Percentiles rank a stretch among this genome's conserved stretches.
Evolutionary conservation across 768 basidiomycete species (phyloP).

Genomic region (Candolleomyces efflorescens): DNA sequence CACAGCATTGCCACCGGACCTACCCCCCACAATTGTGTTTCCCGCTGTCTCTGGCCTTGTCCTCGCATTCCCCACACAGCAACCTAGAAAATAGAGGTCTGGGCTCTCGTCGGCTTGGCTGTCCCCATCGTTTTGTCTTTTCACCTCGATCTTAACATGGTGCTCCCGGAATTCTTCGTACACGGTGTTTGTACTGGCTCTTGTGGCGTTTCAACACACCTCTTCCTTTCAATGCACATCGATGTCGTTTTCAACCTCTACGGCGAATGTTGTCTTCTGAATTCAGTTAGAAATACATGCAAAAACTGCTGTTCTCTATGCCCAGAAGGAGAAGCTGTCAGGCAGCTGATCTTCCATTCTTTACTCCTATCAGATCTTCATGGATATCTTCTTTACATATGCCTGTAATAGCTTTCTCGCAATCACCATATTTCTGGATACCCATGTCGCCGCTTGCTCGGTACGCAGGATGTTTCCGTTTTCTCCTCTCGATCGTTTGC

Average conservation of each 20-base stretch:
- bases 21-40: conserved; percentile 17
- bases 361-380: neutral
- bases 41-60: neutral
- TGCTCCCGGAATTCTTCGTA: neutral
- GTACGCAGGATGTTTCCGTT: too few relatives aligned
- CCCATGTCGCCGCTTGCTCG: too few relatives aligned
- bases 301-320: neutral
- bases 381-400: neutral
- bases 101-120: neutral
- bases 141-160: neutral
- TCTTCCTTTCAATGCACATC: neutral
- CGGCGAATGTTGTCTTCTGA: neutral
- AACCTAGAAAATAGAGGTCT: neutral
- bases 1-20: conserved; percentile 12
- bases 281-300: neutral
- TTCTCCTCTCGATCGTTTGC: too few relatives aligned
- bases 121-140: neutral
- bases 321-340: neutral
- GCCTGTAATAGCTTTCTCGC: neutral
- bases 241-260: neutral
- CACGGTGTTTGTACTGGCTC: neutral
- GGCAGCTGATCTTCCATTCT: neutral
- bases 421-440: neutral
- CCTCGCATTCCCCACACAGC: too few relatives aligned
- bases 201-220: neutral